These are phyloP conservation scores for Anisodus tanguticus DNA, from an alignment of 257 asterid genomes.

Conservation along the genomic window DNA sequence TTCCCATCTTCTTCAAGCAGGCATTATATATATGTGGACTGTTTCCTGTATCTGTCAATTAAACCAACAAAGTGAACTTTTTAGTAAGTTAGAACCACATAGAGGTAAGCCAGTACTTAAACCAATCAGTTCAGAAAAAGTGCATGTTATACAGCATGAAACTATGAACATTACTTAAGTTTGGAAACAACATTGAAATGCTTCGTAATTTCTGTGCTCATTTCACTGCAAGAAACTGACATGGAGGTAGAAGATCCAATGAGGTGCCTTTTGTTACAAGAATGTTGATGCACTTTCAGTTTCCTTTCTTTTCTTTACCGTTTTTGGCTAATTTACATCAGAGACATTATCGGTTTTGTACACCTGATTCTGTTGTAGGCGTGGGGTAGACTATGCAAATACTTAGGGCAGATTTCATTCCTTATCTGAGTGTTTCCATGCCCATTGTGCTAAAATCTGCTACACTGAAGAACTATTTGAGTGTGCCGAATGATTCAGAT, in stretches of 20 bases:
- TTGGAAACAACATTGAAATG: too few relatives aligned
- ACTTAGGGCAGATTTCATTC: conserved; percentile 17
- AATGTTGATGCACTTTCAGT: conserved; percentile 4
- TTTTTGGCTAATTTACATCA: conserved; percentile 20
- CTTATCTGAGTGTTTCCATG: conserved; percentile 27
- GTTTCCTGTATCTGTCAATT: not conserved
- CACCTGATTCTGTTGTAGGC: not conserved
- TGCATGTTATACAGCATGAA: not conserved
- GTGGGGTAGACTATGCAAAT: conserved; percentile 29
- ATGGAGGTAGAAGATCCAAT: conserved; percentile 19
- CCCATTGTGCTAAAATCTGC: conserved; percentile 26
- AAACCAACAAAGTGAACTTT: not conserved
- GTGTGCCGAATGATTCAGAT: not conserved
- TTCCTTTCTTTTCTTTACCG: not conserved
- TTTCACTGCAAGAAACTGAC: conserved; percentile 25
- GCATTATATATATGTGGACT: not conserved
- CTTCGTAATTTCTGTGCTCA: not conserved
- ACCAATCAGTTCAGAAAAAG: not conserved
- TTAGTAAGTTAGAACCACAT: not conserved
- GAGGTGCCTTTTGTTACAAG: conserved; percentile 15
- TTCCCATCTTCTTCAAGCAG: not conserved
- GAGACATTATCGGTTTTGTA: not conserved
- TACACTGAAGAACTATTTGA: not conserved
- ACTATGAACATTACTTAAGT: not conserved
- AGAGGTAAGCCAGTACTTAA: not conserved